Evolutionary conservation across 2,329 filamentous ascomycete species (phyloP).

Genomic region (Bisporella sp.): DNA sequence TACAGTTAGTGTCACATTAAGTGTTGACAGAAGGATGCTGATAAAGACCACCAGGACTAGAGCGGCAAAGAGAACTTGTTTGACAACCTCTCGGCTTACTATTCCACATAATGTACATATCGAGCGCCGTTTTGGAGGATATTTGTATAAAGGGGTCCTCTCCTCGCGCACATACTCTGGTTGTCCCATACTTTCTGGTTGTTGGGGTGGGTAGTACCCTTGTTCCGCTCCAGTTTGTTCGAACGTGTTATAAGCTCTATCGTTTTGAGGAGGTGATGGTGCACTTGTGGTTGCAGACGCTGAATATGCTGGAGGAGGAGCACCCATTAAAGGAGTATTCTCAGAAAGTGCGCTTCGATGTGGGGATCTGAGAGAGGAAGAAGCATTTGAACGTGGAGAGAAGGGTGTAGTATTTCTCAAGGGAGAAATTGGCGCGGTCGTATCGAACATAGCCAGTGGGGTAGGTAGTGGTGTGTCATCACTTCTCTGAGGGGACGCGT

Average conservation of each 20-base stretch:
- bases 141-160: conserved; percentile 15
- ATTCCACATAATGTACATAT: background rate
- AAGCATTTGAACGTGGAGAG: conserved; percentile 8
- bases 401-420: background rate
- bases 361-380: conserved; percentile 9
- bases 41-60: conserved; percentile 13
- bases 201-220: conserved; percentile 9
- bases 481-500: conserved; percentile 14
- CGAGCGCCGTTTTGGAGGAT: conserved; percentile 1
- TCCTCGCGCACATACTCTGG: conserved; percentile 14
- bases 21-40: conserved; percentile 4
- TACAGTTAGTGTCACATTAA: background rate
- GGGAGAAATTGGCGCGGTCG: background rate
- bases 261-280: conserved; percentile 2
- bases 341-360: conserved; percentile 5
- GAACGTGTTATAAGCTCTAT: conserved; percentile 19
- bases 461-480: background rate
- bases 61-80: conserved; percentile 12
- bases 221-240: conserved; percentile 11
- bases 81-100: conserved; percentile 6
- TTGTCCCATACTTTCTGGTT: conserved; percentile 24
- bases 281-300: conserved; percentile 5
- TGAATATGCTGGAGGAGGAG: conserved; percentile 23
- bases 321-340: background rate
- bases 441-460: background rate